Base-by-base conservation (phyloP, 2,329 filamentous ascomycete genomes). In the Alternaria novae-zelandiae region DNA sequence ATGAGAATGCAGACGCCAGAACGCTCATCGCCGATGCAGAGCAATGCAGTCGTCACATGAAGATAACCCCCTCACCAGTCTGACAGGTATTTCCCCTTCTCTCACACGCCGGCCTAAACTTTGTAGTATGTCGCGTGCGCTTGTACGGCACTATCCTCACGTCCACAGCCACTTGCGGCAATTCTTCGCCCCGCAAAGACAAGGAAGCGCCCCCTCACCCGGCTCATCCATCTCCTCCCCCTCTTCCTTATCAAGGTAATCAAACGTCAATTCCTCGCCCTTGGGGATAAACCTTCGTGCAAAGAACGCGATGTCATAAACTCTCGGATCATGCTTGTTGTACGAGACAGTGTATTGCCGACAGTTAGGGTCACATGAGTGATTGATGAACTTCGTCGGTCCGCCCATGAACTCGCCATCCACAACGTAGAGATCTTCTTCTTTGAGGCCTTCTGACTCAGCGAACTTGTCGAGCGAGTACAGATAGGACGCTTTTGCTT, bases 381-480 rank as follows among this genome's bases (percentile, higher is more conserved):
- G 92, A 71, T 96, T 96, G 77, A 95, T 91, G 78, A 95, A 96
- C 3, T 92, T 87, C 0, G 91, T 92, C 0, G 91, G 91, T 0
- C 91, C 91, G 1, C 92, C 91, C 83, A 90, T 88, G 76, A 91
- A 91, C 76, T 94, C 90, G 11, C 93, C 93, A 57, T 87, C 85
- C 0, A 87, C 81, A 0, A 85, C 82, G 61, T 83, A 86, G 8
- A 80, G 74, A 0, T 82, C 76, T 9, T 77, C 67, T 0, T 74
- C 67, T 0, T 76, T 65, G 60, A 91, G 80, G 0, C 84, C 86
- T 4, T 84, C 82, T 0, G 91, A 83, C 1, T 91, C 86, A 1
- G 84, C 87, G 74, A 94, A 95, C 75, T 96, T 96, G 82, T 96
- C 93, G 2, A 96, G 87, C 1, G 86, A 88, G 77, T 95, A 96